Base-by-base conservation (phyloP, 768 basidiomycete species). In the Suillus clintonianus region DNA sequence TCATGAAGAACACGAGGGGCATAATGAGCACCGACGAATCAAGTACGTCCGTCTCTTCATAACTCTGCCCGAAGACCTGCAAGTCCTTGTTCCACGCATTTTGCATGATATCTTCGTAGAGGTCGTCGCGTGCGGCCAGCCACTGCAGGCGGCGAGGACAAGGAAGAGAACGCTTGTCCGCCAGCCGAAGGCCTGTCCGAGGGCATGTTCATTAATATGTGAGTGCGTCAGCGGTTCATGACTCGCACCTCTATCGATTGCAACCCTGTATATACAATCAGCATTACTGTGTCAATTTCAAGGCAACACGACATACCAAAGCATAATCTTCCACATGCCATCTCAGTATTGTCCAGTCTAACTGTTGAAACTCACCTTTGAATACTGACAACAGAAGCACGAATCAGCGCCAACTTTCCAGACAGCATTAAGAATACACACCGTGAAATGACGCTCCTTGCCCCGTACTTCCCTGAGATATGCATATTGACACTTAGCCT, bases 51-150 rank as follows among this genome's bases (percentile, higher is more conserved):
- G 81, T 87, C 65, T 94, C 91, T 69, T 98, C 97, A 75, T 95
- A 99, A 71, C 90, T 90, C 78, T 99, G 96, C 24, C 88, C 89
- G 70, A 95, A 96, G 74, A 82, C 85, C 69, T 84, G 77, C 64
- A 85, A 76, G 48, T 87, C 82, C 34, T 83, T 74, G 76, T 96
- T 92, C 90, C 91, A 97, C 0, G 93, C 92, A 71, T 90, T 91
- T 32, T 84, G 74, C 91, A 95, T 94, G 67, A 99, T 91, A 66
- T 97, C 90, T 74, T 99, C 97, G 75, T 98, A 99, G 7, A 99
- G 77, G 6, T 81, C 76, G 70, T 99, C 96, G 22, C 96, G 86
- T 4, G 89, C 86, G 1, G 77, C 79, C 19, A 89, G 74, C 96
- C 96, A 97, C 60, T 85, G 82, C 48, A 73, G 73, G 19, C 90